Percentiles rank a stretch among this genome's conserved stretches.
phyloP scores from a whole-genome alignment of 352 stramenopile genomes.

The Globisporangium paroecandrum region DNA sequence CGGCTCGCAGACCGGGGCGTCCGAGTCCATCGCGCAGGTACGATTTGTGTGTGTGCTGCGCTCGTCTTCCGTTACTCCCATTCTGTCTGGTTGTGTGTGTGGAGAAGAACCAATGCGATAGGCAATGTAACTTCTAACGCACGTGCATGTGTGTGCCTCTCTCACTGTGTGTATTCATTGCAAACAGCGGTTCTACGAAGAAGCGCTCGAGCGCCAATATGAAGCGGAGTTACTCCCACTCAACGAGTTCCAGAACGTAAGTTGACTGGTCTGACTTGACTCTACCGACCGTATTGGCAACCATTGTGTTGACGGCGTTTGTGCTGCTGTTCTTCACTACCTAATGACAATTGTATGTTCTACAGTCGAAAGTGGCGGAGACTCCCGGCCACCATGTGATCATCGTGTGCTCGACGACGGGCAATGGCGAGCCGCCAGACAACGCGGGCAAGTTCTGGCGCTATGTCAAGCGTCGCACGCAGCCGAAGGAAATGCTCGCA shows the following conservation, averaged over 20 bases:
- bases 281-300: neutral
- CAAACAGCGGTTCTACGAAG: slow-evolving; percentile 60
- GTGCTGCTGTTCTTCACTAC: neutral
- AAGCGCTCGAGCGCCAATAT: slow-evolving; percentile 54
- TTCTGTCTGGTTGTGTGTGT: neutral
- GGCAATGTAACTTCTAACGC: neutral
- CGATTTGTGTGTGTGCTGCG: slow-evolving; percentile 14
- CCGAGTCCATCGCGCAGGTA: slow-evolving; percentile 80
- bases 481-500: slow-evolving; percentile 69
- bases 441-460: slow-evolving; percentile 93
- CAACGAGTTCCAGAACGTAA: slow-evolving; percentile 72
- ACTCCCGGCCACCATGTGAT: slow-evolving; percentile 57
- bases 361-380: slow-evolving; percentile 40
- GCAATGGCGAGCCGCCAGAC: slow-evolving; percentile 94
- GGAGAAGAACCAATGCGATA: neutral
- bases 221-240: slow-evolving; percentile 50
- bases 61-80: neutral
- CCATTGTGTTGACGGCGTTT: neutral
- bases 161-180: neutral
- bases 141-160: neutral
- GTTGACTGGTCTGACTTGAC: neutral
- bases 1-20: slow-evolving; percentile 86
- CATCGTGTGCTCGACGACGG: slow-evolving; percentile 92
- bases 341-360: neutral
- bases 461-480: slow-evolving; percentile 87